phyloP scores from a whole-genome alignment of 495 filamentous ascomycete species.

The Diplogelasinospora grovesii region DNA sequence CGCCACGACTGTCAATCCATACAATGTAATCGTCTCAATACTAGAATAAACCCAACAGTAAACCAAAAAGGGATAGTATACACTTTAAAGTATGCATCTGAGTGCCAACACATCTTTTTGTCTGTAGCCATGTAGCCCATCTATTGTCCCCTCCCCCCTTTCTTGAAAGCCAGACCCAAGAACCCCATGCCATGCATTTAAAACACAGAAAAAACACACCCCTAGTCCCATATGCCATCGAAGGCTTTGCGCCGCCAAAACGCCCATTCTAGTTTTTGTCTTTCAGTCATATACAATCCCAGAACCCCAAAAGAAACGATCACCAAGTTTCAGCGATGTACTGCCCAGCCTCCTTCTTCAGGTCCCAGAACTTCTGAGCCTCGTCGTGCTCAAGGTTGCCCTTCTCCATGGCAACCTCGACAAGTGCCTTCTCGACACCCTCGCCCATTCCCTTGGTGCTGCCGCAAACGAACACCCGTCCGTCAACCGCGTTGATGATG shows the following conservation, averaged over 20 bases:
- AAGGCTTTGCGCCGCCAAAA: not conserved
- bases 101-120: too few relatives aligned
- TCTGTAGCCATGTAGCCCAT: too few relatives aligned
- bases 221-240: not conserved
- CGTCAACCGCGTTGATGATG: slow-evolving; percentile 88
- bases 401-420: slow-evolving; percentile 75
- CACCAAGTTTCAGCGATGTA: slow-evolving; percentile 77
- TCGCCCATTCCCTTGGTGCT: slow-evolving; percentile 95
- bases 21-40: too few relatives aligned
- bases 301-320: slow-evolving; percentile 4
- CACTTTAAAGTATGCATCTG: too few relatives aligned
- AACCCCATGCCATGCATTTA: too few relatives aligned
- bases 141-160: too few relatives aligned
- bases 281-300: not conserved
- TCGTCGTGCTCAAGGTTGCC: slow-evolving; percentile 67
- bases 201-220: too few relatives aligned
- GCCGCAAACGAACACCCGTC: slow-evolving; percentile 91
- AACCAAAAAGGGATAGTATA: too few relatives aligned
- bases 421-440: slow-evolving; percentile 76
- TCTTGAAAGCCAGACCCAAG: too few relatives aligned
- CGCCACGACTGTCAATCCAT: too few relatives aligned
- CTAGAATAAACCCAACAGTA: too few relatives aligned
- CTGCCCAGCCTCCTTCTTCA: slow-evolving; percentile 78
- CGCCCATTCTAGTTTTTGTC: too few relatives aligned
- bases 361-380: slow-evolving; percentile 68